Conservation (phyloP, 352 stramenopile species). For the Thalassiosira sp. region DNA sequence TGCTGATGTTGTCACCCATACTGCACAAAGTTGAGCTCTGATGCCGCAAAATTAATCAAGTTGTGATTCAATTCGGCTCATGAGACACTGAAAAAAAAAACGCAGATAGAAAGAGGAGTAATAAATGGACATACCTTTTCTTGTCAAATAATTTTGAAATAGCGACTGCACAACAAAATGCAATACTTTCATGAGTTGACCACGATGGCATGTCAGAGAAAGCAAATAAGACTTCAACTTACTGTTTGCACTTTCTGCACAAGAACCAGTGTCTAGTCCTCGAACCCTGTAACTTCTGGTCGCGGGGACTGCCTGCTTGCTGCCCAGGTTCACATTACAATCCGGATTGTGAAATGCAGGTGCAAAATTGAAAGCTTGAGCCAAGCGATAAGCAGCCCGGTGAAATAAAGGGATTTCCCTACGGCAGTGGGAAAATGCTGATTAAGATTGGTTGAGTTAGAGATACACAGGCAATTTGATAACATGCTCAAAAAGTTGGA, state of each 20-base stretch:
- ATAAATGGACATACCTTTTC: constrained; percentile 52
- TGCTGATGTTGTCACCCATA: constrained; percentile 77
- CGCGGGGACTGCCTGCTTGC: constrained; percentile 49
- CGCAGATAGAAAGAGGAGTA: neutral
- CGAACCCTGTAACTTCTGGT: constrained; percentile 42
- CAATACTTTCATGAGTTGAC: constrained; percentile 1
- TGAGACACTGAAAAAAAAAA: neutral
- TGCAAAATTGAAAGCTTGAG: constrained; percentile 78
- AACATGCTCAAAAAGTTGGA: neutral
- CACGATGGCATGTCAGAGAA: neutral
- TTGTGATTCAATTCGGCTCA: neutral
- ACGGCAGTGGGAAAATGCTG: constrained; percentile 68
- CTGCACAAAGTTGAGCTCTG: constrained; percentile 70
- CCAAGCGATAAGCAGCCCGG: constrained; percentile 75
- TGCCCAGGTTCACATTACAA: constrained; percentile 42
- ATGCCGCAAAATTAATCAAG: neutral
- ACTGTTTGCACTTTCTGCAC: constrained; percentile 49
- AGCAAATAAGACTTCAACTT: constrained; percentile 2
- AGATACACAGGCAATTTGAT: neutral
- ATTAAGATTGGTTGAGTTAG: constrained; percentile 4
- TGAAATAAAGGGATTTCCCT: constrained; percentile 72
- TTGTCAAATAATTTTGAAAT: constrained; percentile 80
- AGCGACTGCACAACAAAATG: constrained; percentile 28
- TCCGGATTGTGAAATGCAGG: constrained; percentile 68
- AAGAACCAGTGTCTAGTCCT: constrained; percentile 61